Evolutionary conservation across 176 grass and related monocot genomes (phyloP).

Genomic region (Coix lacrymajobi): DNA sequence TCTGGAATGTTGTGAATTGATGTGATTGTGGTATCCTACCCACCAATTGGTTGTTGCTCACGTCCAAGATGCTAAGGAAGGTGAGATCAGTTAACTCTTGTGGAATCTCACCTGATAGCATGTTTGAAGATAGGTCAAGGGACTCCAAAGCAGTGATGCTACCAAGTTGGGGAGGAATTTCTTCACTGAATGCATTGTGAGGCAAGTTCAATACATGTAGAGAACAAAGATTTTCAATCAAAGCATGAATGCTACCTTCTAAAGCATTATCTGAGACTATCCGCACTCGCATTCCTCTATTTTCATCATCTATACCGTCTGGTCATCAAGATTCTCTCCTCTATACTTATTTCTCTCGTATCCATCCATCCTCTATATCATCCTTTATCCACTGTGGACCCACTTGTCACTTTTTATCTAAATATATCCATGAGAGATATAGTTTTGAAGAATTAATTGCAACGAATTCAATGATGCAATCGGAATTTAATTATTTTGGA

Average conservation of each 20-base stretch:
- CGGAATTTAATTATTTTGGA: too few species aligned
- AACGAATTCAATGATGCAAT: too few species aligned
- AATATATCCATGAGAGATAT: too few species aligned
- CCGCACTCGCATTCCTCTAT: too few species aligned
- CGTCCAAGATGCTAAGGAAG: constrained; percentile 22
- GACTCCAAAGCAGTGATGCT: constrained; percentile 7
- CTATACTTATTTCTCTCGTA: too few species aligned
- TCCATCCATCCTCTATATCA: too few species aligned
- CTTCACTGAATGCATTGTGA: background rate
- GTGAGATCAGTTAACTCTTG: background rate
- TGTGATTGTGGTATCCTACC: background rate
- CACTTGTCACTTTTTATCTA: too few species aligned
- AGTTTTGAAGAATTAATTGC: too few species aligned
- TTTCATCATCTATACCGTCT: too few species aligned
- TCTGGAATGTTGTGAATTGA: background rate
- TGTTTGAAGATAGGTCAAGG: constrained; percentile 28
- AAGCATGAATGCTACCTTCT: background rate
- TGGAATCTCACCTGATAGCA: constrained; percentile 30
- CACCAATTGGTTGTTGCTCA: constrained; percentile 5
- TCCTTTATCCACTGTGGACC: too few species aligned
- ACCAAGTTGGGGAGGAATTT: constrained; percentile 17
- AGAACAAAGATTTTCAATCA: background rate
- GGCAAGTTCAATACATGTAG: constrained; percentile 12
- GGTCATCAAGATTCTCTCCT: too few species aligned
- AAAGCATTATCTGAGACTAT: too few species aligned